Conservation (phyloP, 139 green algal species). For the Micractinium conductrix region DNA sequence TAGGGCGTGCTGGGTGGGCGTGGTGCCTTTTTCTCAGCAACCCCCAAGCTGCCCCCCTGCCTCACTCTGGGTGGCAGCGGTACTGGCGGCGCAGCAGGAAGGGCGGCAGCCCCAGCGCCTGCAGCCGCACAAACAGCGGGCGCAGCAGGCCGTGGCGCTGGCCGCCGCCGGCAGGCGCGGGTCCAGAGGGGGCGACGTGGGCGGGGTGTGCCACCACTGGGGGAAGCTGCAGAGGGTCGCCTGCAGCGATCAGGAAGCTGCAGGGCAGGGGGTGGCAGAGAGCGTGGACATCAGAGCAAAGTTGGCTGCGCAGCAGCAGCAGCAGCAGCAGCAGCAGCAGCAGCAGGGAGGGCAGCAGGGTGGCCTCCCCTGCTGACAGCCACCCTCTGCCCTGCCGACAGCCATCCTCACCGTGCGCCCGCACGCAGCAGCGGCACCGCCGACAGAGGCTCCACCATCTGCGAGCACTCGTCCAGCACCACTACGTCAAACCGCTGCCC, state of each 20-base stretch:
- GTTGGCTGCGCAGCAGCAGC: too few relatives aligned
- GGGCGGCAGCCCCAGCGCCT: conserved; percentile 57
- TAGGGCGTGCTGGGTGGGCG: too few relatives aligned
- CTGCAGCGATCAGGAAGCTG: conserved; percentile 80
- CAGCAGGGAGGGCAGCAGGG: too few relatives aligned
- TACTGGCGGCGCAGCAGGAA: conserved; percentile 85
- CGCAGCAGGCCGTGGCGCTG: conserved; percentile 66
- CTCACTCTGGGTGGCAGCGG: conserved; percentile 74
- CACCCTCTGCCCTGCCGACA: too few relatives aligned
- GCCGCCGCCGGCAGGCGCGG: not conserved
- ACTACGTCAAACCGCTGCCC: conserved; percentile 74
- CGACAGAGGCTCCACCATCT: conserved; percentile 88
- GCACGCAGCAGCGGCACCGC: conserved; percentile 70
- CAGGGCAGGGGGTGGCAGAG: too few relatives aligned
- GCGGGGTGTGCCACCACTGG: conserved; percentile 76
- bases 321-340: too few relatives aligned
- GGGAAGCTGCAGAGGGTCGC: conserved; percentile 88
- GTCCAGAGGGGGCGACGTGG: conserved; percentile 6
- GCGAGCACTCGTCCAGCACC: conserved; percentile 82
- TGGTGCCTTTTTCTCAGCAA: too few relatives aligned
- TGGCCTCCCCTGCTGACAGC: too few relatives aligned
- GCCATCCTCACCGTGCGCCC: conserved; percentile 51
- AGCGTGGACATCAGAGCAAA: too few relatives aligned
- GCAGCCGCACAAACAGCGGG: conserved; percentile 83
- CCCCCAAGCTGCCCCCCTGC: not conserved